Base-by-base conservation (phyloP, 2,329 filamentous ascomycete species). In the Cordyceps cateniannulata region DNA sequence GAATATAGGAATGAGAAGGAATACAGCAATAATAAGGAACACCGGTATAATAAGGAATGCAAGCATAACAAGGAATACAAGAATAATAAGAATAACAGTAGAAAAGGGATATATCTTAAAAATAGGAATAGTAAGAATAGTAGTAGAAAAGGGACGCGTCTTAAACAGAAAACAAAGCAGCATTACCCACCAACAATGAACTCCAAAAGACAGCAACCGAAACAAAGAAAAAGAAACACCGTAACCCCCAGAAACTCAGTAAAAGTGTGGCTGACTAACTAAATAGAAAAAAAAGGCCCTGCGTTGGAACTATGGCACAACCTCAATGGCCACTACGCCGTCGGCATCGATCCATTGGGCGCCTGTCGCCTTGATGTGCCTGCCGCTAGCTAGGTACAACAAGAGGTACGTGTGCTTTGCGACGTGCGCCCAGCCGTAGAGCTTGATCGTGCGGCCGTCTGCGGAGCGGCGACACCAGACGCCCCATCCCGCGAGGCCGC, bases 381-480 rank as follows among this genome's bases (percentile, higher is more conserved):
- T 80, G 60, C 83, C 79, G 66, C 87, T 93, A 0, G 86, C 88
- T 16, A 92, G 73, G 69, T 89, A 93, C 0, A 96, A 72, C 44
- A 93, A 71, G 4, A 95, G 73, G 71, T 91, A 96, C 38, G 90
- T 79, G 67, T 96, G 87, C 59, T 85, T 81, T 0, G 85, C 84
- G 0, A 91, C 76, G 63, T 87, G 82, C 0, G 89, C 92, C 87
- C 90, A 96, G 68, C 90, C 90, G 69, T 89, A 95, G 1, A 93
- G 71, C 38, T 85, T 81, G 2, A 96, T 71, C 18, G 14, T 18
- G 12, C 69, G 72, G 44, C 72, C 74, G 6, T 66, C 71, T 25
- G 67, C 66, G 52, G 79, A 76, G 27, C 84, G 75, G 16, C 69
- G 72, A 65, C 83, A 85, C 76, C 82, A 85, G 1, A 88, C 79